Conservation (phyloP, 1,139 yeast genomes). For the Keqinozyma sinolaborantium region DNA sequence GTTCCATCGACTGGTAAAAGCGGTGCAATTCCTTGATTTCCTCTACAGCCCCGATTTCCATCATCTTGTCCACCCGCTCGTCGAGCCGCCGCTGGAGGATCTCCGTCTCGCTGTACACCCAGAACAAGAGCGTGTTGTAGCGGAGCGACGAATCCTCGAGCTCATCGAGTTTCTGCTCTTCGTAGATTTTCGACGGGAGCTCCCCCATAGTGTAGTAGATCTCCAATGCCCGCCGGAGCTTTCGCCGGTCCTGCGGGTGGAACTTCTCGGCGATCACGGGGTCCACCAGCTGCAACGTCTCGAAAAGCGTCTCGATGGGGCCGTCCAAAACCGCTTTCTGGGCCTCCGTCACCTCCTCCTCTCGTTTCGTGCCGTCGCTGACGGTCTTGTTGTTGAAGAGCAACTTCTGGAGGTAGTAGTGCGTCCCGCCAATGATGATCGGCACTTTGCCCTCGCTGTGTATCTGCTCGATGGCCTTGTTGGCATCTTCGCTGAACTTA, state of each 20-base stretch:
- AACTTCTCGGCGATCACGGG: constrained; percentile 75
- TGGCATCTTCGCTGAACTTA: constrained; percentile 73
- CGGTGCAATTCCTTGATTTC: constrained; percentile 63
- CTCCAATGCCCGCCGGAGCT: constrained; percentile 78
- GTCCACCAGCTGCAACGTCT: constrained; percentile 51
- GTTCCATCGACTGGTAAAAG: constrained; percentile 26
- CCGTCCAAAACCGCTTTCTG: constrained; percentile 53
- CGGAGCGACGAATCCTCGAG: constrained; percentile 47
- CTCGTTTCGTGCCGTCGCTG: constrained; percentile 18
- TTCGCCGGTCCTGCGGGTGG: constrained; percentile 86
- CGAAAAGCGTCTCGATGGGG: constrained; percentile 49
- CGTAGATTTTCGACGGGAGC: constrained; percentile 69
- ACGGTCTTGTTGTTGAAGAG: constrained; percentile 68
- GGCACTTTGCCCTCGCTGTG: constrained; percentile 73
- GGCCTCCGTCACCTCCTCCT: constrained; percentile 26
- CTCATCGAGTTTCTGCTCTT: constrained; percentile 50
- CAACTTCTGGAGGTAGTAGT: constrained; percentile 79
- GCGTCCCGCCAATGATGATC: constrained; percentile 93
- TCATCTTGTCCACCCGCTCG: constrained; percentile 78
- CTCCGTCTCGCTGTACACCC: constrained; percentile 77
- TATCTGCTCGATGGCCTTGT: constrained; percentile 55
- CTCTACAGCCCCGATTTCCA: constrained; percentile 58
- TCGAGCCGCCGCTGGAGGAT: constrained; percentile 65
- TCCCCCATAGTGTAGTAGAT: constrained; percentile 66
- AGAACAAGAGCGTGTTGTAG: constrained; percentile 68